phyloP scores from a whole-genome alignment of 768 basidiomycete species.

The Lentinula lateritia region DNA sequence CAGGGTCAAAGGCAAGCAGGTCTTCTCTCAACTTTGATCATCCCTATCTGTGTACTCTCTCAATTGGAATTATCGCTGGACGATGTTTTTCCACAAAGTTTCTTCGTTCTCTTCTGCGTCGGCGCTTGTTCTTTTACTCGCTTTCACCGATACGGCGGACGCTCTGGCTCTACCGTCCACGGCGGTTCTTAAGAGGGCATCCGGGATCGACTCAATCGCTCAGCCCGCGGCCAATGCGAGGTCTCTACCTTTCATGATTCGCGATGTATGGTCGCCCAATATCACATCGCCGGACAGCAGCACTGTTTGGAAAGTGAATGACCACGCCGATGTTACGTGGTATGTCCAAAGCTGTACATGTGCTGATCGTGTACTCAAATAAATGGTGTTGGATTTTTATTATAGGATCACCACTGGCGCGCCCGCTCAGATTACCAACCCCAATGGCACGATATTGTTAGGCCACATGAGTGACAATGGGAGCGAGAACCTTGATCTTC shows the following conservation, averaged over 20 bases:
- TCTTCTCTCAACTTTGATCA: slow-evolving; percentile 10
- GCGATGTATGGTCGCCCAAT: slow-evolving; percentile 33
- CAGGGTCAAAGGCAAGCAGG: slow-evolving; percentile 8
- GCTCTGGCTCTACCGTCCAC: slow-evolving; percentile 24
- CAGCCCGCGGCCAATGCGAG: neutral
- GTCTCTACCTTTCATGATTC: slow-evolving; percentile 11
- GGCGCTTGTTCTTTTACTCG: slow-evolving; percentile 16
- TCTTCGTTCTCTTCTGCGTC: slow-evolving; percentile 13
- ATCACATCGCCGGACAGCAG: slow-evolving; percentile 32
- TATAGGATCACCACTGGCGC: slow-evolving; percentile 35
- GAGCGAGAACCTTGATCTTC: slow-evolving; percentile 41
- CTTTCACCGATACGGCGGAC: slow-evolving; percentile 11
- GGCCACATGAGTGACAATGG: slow-evolving; percentile 33
- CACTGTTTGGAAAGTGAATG: slow-evolving; percentile 35
- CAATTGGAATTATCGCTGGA: slow-evolving; percentile 19
- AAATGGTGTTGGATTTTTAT: neutral
- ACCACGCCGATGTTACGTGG: slow-evolving; percentile 37
- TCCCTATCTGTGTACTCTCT: slow-evolving; percentile 8
- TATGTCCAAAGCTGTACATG: slow-evolving; percentile 17
- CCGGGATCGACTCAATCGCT: neutral
- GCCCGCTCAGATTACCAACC: slow-evolving; percentile 26
- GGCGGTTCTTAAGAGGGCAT: slow-evolving; percentile 10
- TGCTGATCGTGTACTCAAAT: neutral
- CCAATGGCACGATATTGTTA: slow-evolving; percentile 36
- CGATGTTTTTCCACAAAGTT: slow-evolving; percentile 25